Percentiles rank a stretch among this genome's conserved stretches.
Conservation (phyloP, 768 basidiomycete species). For the Galerina sulciceps region DNA sequence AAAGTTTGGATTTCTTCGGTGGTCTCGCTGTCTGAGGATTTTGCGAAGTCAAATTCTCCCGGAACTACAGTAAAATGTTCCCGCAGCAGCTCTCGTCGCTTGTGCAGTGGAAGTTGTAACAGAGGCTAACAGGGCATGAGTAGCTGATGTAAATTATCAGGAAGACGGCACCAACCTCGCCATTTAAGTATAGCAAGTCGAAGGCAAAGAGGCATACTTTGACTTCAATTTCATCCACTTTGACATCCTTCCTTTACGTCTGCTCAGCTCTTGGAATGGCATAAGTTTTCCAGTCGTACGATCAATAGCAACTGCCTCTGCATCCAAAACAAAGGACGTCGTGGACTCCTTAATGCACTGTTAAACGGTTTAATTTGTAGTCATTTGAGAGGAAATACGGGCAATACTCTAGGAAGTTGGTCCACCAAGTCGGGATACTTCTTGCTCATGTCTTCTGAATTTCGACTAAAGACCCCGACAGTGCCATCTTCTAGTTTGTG, state of each 20-base stretch:
- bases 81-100: slow-evolving; percentile 77
- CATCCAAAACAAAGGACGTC: slow-evolving; percentile 91
- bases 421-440: slow-evolving; percentile 99
- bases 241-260: slow-evolving; percentile 97
- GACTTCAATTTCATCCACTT: slow-evolving; percentile 96
- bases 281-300: slow-evolving; percentile 80
- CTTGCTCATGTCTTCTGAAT: slow-evolving; percentile 99
- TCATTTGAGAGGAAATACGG: background rate
- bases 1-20: slow-evolving; percentile 94
- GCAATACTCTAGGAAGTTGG: slow-evolving; percentile 81
- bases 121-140: slow-evolving; percentile 60
- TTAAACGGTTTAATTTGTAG: background rate
- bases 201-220: slow-evolving; percentile 96
- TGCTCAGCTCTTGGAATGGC: slow-evolving; percentile 97
- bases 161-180: slow-evolving; percentile 67
- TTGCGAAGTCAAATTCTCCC: slow-evolving; percentile 94
- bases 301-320: slow-evolving; percentile 97
- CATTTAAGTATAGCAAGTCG: slow-evolving; percentile 95
- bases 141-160: background rate
- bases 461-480: slow-evolving; percentile 93
- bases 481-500: slow-evolving; percentile 83
- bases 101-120: slow-evolving; percentile 73
- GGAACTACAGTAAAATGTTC: slow-evolving; percentile 82
- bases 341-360: slow-evolving; percentile 88
- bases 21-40: slow-evolving; percentile 85